phyloP scores from a whole-genome alignment of 2,329 filamentous ascomycete species.

The Didymella keratinophila region DNA sequence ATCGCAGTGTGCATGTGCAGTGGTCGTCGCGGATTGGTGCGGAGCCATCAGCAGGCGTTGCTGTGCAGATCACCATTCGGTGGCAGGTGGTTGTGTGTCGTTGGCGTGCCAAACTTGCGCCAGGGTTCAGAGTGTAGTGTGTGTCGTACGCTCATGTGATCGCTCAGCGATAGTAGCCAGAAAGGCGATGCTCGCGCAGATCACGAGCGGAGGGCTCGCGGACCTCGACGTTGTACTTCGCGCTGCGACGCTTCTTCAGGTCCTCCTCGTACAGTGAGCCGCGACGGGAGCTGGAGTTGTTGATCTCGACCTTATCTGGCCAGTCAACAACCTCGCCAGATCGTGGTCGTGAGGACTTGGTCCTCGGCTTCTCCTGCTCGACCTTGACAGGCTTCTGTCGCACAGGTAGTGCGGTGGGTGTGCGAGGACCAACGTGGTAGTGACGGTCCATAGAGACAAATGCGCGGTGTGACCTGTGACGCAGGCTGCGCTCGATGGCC shows the following conservation, averaged over 20 bases:
- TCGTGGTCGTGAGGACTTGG: constrained; percentile 42
- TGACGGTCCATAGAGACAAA: constrained; percentile 55
- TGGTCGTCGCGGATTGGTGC: constrained; percentile 26
- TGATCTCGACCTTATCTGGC: constrained; percentile 45
- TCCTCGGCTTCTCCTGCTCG: constrained; percentile 39
- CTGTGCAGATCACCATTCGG: constrained; percentile 20
- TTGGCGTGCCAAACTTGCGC: constrained; percentile 17
- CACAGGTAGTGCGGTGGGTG: constrained; percentile 33
- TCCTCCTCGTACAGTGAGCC: constrained; percentile 54
- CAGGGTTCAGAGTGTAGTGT: constrained; percentile 6
- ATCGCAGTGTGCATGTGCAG: constrained; percentile 23
- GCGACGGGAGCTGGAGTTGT: constrained; percentile 46
- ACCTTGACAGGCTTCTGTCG: constrained; percentile 45
- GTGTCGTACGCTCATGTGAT: constrained; percentile 19
- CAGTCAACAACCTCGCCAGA: constrained; percentile 51
- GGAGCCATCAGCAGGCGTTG: constrained; percentile 34
- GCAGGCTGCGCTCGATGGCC: constrained; percentile 52
- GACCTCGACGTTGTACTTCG: constrained; percentile 53
- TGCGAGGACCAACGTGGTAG: constrained; percentile 53
- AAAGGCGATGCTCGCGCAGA: constrained; percentile 48
- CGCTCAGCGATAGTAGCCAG: constrained; percentile 51
- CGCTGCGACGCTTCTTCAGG: constrained; percentile 46
- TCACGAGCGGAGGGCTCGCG: constrained; percentile 51
- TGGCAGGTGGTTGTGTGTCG: constrained; percentile 12
- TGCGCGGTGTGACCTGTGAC: constrained; percentile 46